Evolutionary conservation across 2,329 filamentous ascomycete species (phyloP), one percentile per base, ranked within the genome.

Genomic region (Fusarium humuli): DNA sequence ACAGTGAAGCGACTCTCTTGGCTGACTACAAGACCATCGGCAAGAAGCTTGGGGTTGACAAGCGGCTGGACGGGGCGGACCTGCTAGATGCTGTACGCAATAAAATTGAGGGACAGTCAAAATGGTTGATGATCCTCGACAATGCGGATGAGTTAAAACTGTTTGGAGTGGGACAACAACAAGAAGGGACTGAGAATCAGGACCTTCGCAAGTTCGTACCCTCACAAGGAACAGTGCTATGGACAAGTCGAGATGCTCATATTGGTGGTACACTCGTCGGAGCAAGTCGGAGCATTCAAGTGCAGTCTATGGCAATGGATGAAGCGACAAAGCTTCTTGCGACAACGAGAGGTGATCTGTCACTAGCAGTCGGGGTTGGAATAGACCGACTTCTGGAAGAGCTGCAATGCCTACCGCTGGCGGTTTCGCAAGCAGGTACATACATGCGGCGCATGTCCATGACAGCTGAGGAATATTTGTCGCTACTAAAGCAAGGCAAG

Each of bases 1-100:
- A 78, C 42, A 77, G 65, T 42, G 65, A 74, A 57, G 65, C 75
- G 20, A 79, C 73, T 27, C 78, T 81, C 50, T 34, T 55, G 12
- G 47, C 75, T 12, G 74, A 76, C 54, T 80, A 77, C 49, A 75
- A 70, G 53, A 47, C 61, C 3, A 78, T 81, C 47, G 76, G 73
- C 0, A 72, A 61, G 50, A 71, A 69, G 12, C 67, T 78, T 1
- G 47, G 70, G 6, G 29, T 80, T 18, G 55, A 68, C 34, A 25
- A 42, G 16, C 63, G 62, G 20, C 62, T 78, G 12, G 67, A 72
- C 22, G 75, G 69, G 12, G 20, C 62, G 9, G 66, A 72, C 6
- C 34, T 79, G 14, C 27, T 69, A 1, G 12, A 45, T 18, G 56
- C 66, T 0, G 59, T 69, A 2, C 44, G 56, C 12, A 22, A 22